These are phyloP conservation scores for Flaveria trinervia DNA, from an alignment of 129 eudicot species.

Conservation along the genomic window DNA sequence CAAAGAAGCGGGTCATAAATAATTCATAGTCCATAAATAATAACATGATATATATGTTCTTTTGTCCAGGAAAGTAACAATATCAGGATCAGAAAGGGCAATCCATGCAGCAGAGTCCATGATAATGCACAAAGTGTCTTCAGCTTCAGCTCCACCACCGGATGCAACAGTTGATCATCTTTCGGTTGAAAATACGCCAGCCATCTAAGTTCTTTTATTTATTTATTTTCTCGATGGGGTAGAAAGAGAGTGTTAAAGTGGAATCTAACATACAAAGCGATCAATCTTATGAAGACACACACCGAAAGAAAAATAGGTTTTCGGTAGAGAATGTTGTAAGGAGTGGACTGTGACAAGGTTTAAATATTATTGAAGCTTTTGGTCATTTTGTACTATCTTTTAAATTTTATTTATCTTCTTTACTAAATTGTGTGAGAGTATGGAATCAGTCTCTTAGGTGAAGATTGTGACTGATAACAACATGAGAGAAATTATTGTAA, in stretches of 20 bases:
- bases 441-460: no score
- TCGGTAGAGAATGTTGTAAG: background rate
- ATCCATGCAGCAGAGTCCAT: constrained; percentile 76
- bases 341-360: background rate
- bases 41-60: no score
- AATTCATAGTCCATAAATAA: no score
- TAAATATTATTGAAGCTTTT: background rate
- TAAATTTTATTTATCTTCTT: no score
- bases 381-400: no score
- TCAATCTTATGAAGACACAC: background rate
- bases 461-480: no score
- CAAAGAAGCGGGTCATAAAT: no score
- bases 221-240: background rate
- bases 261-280: background rate
- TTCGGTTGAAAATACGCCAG: background rate
- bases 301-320: background rate
- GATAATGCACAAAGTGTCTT: constrained; percentile 70
- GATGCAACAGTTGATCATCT: background rate
- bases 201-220: background rate
- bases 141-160: constrained; percentile 40
- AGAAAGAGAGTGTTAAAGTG: background rate
- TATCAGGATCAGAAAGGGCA: constrained; percentile 77
- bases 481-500: no score
- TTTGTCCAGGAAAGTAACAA: constrained; percentile 78
- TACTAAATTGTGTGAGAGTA: no score